These are phyloP conservation scores for Phytopythium aichiense DNA, from an alignment of 352 stramenopile species.

Conservation along the genomic window DNA sequence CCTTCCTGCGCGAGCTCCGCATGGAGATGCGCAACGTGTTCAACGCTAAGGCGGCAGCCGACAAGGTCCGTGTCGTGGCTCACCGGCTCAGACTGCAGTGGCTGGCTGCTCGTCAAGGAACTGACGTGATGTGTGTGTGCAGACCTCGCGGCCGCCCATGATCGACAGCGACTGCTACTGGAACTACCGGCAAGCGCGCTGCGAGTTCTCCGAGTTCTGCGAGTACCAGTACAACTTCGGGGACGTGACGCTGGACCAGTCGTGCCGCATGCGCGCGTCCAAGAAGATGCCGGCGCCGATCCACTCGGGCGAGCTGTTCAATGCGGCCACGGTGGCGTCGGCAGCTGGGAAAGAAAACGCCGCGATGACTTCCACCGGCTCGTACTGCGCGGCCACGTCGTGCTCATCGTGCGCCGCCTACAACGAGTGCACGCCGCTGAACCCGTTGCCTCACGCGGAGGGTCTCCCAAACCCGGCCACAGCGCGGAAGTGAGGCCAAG, in stretches of 20 bases:
- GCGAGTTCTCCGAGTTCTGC: conserved; percentile 73
- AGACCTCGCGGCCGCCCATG: conserved; percentile 58
- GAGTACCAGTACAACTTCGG: conserved; percentile 83
- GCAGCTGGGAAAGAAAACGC: background rate
- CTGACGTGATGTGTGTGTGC: background rate
- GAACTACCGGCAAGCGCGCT: conserved; percentile 73
- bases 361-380: conserved; percentile 14
- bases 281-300: conserved; percentile 10
- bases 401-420: conserved; percentile 7
- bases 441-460: background rate
- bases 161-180: conserved; percentile 82
- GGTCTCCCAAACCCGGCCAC: background rate
- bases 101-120: background rate
- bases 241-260: conserved; percentile 79
- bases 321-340: conserved; percentile 11
- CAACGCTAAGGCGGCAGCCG: conserved; percentile 35
- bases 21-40: conserved; percentile 71
- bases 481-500: background rate
- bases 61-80: conserved; percentile 35
- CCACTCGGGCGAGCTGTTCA: conserved; percentile 7
- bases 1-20: conserved; percentile 72
- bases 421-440: conserved; percentile 5
- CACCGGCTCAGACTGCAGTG: background rate
- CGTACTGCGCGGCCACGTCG: conserved; percentile 26
- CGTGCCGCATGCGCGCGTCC: conserved; percentile 46